phyloP scores from a whole-genome alignment of 2,329 filamentous ascomycete genomes.

The Penicillium italicum region DNA sequence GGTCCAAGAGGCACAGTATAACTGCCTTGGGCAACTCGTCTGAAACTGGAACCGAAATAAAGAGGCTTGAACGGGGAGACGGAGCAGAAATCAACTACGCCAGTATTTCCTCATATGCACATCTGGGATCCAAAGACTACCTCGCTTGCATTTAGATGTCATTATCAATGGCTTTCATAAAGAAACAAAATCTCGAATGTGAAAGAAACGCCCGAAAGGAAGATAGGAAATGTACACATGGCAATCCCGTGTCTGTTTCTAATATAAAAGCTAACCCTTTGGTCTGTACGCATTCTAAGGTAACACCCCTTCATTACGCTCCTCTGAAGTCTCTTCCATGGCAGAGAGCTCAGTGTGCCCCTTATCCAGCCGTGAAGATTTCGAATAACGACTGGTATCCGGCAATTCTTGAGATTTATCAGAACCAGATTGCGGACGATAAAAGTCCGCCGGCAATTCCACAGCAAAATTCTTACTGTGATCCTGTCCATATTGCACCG shows the following conservation, averaged over 20 bases:
- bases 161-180: neutral
- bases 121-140: too few species aligned
- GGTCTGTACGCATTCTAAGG: neutral
- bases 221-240: neutral
- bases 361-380: neutral
- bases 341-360: neutral
- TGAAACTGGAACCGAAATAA: too few species aligned
- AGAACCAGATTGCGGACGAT: neutral
- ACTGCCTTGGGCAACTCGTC: neutral
- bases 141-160: neutral
- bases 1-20: neutral
- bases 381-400: neutral
- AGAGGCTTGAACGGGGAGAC: too few species aligned
- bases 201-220: neutral
- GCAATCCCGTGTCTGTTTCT: neutral
- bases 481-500: neutral
- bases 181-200: neutral
- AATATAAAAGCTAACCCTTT: neutral
- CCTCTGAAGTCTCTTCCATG: neutral
- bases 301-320: neutral
- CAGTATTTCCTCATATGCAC: too few species aligned
- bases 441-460: conserved; percentile 16
- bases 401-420: conserved; percentile 3
- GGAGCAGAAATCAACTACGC: too few species aligned
- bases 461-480: neutral